Base-by-base conservation (phyloP, 2,329 filamentous ascomycete species). In the Neocucurbitaria cava region DNA sequence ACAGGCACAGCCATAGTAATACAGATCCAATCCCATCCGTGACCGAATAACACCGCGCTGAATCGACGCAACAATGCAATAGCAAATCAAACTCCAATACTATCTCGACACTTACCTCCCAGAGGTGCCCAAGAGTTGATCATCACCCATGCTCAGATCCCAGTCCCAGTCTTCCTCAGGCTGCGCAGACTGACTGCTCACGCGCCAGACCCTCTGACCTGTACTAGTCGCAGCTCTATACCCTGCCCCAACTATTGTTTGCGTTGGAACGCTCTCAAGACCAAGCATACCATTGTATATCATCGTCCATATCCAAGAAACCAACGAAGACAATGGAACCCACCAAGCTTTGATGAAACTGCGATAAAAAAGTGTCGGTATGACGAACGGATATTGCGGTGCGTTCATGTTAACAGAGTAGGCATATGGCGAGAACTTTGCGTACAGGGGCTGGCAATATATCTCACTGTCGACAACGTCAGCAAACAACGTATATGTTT, bases 371-470 rank as follows among this genome's bases (percentile, higher is more conserved):
- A 87, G 77, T 3, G 83, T 86, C 3, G 83, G 82, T 5, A 85
- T 76, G 5, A 85, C 83, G 55, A 80, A 84, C 0, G 85, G 85
- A 46, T 80, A 83, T 20, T 74, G 65, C 0, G 85, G 85, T 9
- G 82, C 82, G 56, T 84, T 74, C 18, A 78, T 78, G 39, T 79
- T 74, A 30, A 84, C 73, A 48, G 81, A 82, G 54, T 80, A 83
- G 20, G 80, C 81, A 31, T 77, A 70, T 60, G 59, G 61, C 23
- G 84, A 85, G 7, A 65, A 75, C 11, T 72, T 61, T 4, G 82
- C 80, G 54, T 82, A 80, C 7, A 73, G 58, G 3, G 80, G 81
- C 43, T 83, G 81, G 64, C 81, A 84, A 69, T 82, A 85, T 24
- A 77, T 70, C 31, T 82, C 78, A 59, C 73, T 75, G 52, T 43